Base-by-base conservation (phyloP, 306 rosid genomes). In the Lathyrus oleraceus region DNA sequence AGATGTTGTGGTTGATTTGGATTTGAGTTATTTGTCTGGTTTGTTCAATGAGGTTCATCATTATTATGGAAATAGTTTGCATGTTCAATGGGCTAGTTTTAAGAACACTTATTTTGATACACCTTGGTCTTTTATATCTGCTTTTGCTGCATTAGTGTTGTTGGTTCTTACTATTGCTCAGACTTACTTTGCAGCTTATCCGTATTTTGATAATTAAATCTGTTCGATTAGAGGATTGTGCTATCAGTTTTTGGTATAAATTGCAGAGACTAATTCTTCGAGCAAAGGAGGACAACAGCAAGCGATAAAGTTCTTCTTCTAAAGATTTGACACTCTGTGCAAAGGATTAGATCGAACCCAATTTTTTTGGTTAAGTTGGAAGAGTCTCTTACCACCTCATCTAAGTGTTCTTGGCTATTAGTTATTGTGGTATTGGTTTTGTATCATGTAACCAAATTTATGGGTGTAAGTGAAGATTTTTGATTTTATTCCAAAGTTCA, bases 51-150 rank as follows among this genome's bases (percentile, higher is more conserved):
- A 86, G 21, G 88, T 87, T 42, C 83, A 87, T 5, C 2, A 32
- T 0, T 86, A 82, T 30, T 86, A 87, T 15, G 2, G 19, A 35
- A 82, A 44, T 23, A 79, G 87, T 59, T 79, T 79, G 83, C 87
- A 81, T 27, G 91, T 84, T 19, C 77, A 78, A 19, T 90, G 85
- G 94, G 91, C 91, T 1, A 81, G 88, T 66, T 87, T 86, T 63
- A 87, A 79, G 84, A 76, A 81, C 45, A 89, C 85, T 15, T 87
- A 90, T 44, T 84, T 90, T 71, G 86, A 87, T 25, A 82, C 91
- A 2, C 94, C 89, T 0, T 90, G 96, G 94, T 86, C 91, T 0
- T 87, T 79, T 28, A 77, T 87, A 3, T 87, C 96, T 0, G 94
- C 88, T 20, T 64, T 86, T 1, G 94, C 88, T 10, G 96, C 87